Conservation (phyloP, 495 filamentous ascomycete species). For the Penicillium angulare region DNA sequence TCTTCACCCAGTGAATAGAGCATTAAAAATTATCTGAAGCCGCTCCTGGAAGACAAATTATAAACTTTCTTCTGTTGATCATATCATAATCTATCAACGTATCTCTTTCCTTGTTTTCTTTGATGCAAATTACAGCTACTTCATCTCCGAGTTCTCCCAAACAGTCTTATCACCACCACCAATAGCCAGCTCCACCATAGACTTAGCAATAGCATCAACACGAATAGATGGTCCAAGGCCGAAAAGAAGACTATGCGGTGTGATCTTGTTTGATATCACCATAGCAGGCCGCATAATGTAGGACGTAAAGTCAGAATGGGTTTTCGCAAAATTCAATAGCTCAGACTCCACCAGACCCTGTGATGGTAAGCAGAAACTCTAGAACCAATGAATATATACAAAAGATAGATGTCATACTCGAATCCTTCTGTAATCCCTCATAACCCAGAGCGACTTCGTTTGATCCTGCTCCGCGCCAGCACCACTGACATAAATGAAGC, state of each 20-base stretch:
- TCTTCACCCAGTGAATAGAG: too few species aligned
- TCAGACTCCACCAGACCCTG: conserved; percentile 44
- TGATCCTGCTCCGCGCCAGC: conserved; percentile 46
- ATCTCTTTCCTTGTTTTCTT: neutral
- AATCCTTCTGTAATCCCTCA: conserved; percentile 40
- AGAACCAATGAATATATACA: neutral
- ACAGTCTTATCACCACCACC: conserved; percentile 33
- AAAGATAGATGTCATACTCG: conserved; percentile 32
- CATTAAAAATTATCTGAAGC: too few species aligned
- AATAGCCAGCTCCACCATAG: conserved; percentile 37
- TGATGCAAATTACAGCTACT: too few species aligned
- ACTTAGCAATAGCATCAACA: conserved; percentile 38
- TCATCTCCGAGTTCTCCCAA: conserved; percentile 22
- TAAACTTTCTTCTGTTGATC: too few species aligned
- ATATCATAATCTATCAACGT: too few species aligned
- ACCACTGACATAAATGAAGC: conserved; percentile 53
- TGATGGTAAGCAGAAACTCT: neutral
- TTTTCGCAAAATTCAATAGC: conserved; percentile 30
- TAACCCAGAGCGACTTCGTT: conserved; percentile 39
- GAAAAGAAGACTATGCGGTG: conserved; percentile 18
- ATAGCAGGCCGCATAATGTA: conserved; percentile 38
- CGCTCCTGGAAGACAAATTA: too few species aligned
- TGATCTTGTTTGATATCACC: conserved; percentile 24
- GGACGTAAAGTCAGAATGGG: conserved; percentile 27
- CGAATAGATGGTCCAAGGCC: conserved; percentile 20